phyloP scores from a whole-genome alignment of 768 basidiomycete species.

The Lactifluus pinguis region DNA sequence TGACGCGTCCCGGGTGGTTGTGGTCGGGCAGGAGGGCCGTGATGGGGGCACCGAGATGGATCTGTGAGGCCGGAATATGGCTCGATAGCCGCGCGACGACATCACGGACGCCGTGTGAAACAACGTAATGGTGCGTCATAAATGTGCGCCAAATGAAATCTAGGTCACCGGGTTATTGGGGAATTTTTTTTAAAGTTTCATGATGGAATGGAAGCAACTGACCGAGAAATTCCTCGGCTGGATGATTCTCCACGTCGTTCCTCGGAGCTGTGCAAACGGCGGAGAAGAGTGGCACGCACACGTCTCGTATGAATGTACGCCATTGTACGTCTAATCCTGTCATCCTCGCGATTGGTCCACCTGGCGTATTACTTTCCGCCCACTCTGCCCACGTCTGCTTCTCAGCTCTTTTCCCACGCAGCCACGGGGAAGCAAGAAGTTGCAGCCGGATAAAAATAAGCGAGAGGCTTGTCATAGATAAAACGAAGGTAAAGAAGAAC shows the following conservation, averaged over 20 bases:
- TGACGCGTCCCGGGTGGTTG: constrained; percentile 26
- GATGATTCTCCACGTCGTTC: constrained; percentile 46
- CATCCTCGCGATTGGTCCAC: constrained; percentile 31
- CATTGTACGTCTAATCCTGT: constrained; percentile 43
- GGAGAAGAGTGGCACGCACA: constrained; percentile 60
- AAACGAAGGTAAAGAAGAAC: constrained; percentile 32
- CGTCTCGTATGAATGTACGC: constrained; percentile 41
- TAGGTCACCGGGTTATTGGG: constrained; percentile 21
- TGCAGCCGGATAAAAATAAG: constrained; percentile 20
- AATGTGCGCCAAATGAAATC: constrained; percentile 67
- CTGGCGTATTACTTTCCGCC: constrained; percentile 36
- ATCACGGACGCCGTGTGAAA: constrained; percentile 47
- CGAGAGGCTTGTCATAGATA: constrained; percentile 35
- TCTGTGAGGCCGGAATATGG: constrained; percentile 31
- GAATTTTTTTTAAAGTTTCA: background rate
- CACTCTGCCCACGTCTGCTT: constrained; percentile 42
- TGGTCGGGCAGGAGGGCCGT: constrained; percentile 35
- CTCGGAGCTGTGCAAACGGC: constrained; percentile 62
- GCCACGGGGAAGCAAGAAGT: constrained; percentile 27
- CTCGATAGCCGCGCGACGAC: constrained; percentile 45
- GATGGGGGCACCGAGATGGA: constrained; percentile 49
- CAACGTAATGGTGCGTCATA: constrained; percentile 60
- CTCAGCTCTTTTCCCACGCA: constrained; percentile 17
- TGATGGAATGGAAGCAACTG: constrained; percentile 18
- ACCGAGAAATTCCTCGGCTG: constrained; percentile 60